Evolutionary conservation across 2,329 filamentous ascomycete species (phyloP).

Genomic region (Drechslerella dactyloides): DNA sequence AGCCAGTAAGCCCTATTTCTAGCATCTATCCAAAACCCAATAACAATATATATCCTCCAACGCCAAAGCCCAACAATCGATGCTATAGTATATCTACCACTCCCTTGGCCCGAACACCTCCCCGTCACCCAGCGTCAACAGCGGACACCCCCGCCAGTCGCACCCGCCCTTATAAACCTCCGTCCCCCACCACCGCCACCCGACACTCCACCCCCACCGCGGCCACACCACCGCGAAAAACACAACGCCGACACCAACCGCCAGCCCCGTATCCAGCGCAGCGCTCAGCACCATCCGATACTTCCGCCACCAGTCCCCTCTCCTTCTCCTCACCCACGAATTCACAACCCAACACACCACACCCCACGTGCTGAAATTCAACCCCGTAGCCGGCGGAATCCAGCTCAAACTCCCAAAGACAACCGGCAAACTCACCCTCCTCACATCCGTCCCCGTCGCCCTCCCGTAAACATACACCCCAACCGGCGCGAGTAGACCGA

Average conservation of each 20-base stretch:
- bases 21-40: too few relatives aligned
- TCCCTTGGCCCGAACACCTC: constrained; percentile 70
- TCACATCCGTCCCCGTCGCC: constrained; percentile 68
- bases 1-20: too few relatives aligned
- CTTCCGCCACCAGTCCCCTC: constrained; percentile 82
- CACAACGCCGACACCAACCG: constrained; percentile 80
- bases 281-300: constrained; percentile 83
- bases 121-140: constrained; percentile 68
- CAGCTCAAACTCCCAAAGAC: constrained; percentile 81
- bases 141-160: constrained; percentile 82
- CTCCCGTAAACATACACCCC: constrained; percentile 74
- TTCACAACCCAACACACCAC: constrained; percentile 87
- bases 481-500: constrained; percentile 77
- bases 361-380: constrained; percentile 88
- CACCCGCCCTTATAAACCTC: constrained; percentile 83
- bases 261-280: constrained; percentile 80
- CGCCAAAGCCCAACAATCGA: not conserved
- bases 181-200: constrained; percentile 86
- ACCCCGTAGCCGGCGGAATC: constrained; percentile 84
- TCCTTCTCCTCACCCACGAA: constrained; percentile 72
- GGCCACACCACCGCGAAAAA: constrained; percentile 89
- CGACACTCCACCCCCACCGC: constrained; percentile 67
- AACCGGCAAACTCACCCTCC: constrained; percentile 79
- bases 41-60: not conserved
- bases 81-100: not conserved